Base-by-base conservation (phyloP, 495 filamentous ascomycete genomes). In the Thermothielavioides terrestris region DNA sequence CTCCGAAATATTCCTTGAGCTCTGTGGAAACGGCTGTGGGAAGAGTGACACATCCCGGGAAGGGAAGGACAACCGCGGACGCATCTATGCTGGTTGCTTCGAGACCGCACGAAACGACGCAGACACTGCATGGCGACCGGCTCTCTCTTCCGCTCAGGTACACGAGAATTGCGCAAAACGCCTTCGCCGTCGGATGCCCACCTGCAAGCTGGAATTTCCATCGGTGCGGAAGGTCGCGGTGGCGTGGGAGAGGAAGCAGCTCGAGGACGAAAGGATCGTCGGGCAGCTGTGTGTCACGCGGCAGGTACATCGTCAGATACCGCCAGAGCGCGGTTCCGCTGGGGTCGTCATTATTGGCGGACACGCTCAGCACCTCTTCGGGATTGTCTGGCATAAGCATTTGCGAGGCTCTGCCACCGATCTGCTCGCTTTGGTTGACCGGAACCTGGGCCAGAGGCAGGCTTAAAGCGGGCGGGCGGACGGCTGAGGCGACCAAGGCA, bases 161-260 rank as follows among this genome's bases (percentile, higher is more conserved):
- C 6, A 50, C 52, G 4, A 59, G 18, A 26, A 55, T 15, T 0
- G 41, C 52, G 12, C 39, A 52, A 1, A 50, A 18, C 10, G 34
- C 42, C 9, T 42, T 46, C 8, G 11, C 15, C 2, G 41, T 40
- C 8, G 27, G 49, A 41, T 21, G 20, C 1, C 39, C 43, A 11
- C 45, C 41, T 1, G 36, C 43, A 3, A 54, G 23, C 20, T 44
- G 42, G 4, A 44, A 20, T 27, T 44, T 42, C 50, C 50, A 54
- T 9, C 50, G 26, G 30, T 43, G 30, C 2, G 55, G 46, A 3
- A 51, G 38, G 21, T 46, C 30, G 1, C 46, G 22, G 2, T 21
- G 41, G 7, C 46, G 50, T 1, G 23, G 14, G 30, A 44, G 46
- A 12, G 22, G 1, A 8, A 54, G 17, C 6, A 58, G 50, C 11